Evolutionary conservation across 1,139 yeast species (phyloP), one percentile per base, ranked within the genome.

Genomic region (Candida sanyaensis): DNA sequence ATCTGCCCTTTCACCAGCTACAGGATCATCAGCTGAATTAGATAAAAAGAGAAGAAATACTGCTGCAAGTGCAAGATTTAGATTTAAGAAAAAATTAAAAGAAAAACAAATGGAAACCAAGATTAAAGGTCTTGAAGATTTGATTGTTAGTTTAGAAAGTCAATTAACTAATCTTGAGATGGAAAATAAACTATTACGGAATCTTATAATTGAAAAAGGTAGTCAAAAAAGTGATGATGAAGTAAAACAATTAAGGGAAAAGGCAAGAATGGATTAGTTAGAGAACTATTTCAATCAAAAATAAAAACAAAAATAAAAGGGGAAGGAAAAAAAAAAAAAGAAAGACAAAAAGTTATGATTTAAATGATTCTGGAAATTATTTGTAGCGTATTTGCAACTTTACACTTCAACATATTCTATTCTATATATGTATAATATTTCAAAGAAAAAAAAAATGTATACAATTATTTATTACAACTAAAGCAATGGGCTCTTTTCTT

Each of bases 31-130:
- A 0, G 48, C 52, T 8, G 55, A 53, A 29, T 38, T 50, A 9
- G 88, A 84, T 63, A 86, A 87, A 64, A 77, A 91, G 44, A 75
- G 87, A 44, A 76, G 92, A 54, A 87, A 86, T 67, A 86, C 93
- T 0, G 92, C 91, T 1, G 96, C 96, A 1, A 81, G 87, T 42
- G 93, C 93, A 1, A 71, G 95, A 50, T 86, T 88, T 72, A 75
- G 96, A 54, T 82, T 86, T 58, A 88, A 86, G 73, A 88, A 86
- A 77, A 90, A 88, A 72, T 58, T 84, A 64, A 85, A 88, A 61
- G 96, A 90, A 65, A 90, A 85, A 64, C 92, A 89, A 63, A 82
- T 89, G 85, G 96, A 89, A 65, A 74, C 75, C 40, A 81, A 79
- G 48, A 75, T 89, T 17, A 74, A 76, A 56, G 84, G 81, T 48